Conservation (phyloP, 2,329 filamentous ascomycete species). For the Saccharata proteae region DNA sequence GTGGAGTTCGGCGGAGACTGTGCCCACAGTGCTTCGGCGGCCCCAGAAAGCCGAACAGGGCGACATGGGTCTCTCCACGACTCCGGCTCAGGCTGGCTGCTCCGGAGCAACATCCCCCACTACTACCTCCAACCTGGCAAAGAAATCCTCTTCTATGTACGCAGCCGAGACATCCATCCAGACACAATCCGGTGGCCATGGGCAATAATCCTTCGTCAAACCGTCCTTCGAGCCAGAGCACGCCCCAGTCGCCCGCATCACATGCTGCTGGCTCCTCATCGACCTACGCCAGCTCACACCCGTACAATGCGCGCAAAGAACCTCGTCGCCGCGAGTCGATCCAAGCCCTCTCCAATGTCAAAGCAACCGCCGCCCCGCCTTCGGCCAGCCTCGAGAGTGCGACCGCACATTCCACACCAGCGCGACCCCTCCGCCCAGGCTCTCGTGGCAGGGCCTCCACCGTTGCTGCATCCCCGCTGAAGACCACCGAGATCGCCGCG, state of each 20-base stretch:
- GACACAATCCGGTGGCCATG: constrained; percentile 18
- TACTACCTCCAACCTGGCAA: too few relatives aligned
- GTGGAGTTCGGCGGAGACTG: too few relatives aligned
- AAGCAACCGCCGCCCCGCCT: constrained; percentile 26
- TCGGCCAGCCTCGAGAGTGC: constrained; percentile 25
- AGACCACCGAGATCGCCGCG: constrained; percentile 16
- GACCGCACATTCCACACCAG: constrained; percentile 14
- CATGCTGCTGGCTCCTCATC: constrained; percentile 10
- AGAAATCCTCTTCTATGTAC: too few relatives aligned
- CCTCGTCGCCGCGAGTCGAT: constrained; percentile 28
- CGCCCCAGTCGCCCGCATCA: constrained; percentile 11
- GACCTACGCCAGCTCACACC: constrained; percentile 11
- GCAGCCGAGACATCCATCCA: too few relatives aligned
- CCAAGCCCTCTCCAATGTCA: constrained; percentile 24
- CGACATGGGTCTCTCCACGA: too few relatives aligned
- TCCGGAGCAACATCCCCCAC: too few relatives aligned
- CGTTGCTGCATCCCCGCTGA: constrained; percentile 10
- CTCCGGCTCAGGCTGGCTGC: too few relatives aligned
- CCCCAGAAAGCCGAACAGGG: too few relatives aligned
- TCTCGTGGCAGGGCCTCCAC: constrained; percentile 19
- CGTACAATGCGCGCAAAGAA: constrained; percentile 16
- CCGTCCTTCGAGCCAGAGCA: constrained; percentile 11
- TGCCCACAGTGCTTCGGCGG: too few relatives aligned
- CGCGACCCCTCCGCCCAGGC: constrained; percentile 15
- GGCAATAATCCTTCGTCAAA: constrained; percentile 25